These are phyloP conservation scores for Melanogaster broomeanus DNA, from an alignment of 768 basidiomycete species.

Conservation along the genomic window DNA sequence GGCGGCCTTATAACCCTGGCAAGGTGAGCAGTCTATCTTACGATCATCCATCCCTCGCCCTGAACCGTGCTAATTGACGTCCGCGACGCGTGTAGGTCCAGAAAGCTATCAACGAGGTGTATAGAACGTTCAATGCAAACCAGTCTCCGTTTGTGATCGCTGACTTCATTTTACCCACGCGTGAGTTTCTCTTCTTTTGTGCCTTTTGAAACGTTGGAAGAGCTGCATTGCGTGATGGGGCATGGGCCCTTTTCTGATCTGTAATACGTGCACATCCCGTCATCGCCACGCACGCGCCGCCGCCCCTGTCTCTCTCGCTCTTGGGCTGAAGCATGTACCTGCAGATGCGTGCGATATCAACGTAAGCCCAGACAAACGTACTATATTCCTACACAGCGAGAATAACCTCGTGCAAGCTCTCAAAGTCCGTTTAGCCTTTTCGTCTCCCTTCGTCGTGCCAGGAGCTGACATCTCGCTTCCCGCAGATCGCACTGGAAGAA, in stretches of 20 bases:
- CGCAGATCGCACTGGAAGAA: conserved; percentile 64
- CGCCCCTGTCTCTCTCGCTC: not conserved
- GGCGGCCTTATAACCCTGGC: conserved; percentile 77
- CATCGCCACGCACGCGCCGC: not conserved
- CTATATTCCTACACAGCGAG: conserved; percentile 89
- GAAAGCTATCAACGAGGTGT: conserved; percentile 91
- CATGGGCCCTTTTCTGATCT: too few relatives aligned
- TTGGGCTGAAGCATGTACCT: not conserved
- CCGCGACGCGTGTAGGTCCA: conserved; percentile 56
- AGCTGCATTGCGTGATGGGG: too few relatives aligned
- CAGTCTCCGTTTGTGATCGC: conserved; percentile 85
- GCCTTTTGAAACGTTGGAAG: not conserved
- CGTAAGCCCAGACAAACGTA: conserved; percentile 96
- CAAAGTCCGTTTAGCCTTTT: conserved; percentile 50
- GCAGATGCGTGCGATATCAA: conserved; percentile 88
- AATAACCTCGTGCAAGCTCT: conserved; percentile 73
- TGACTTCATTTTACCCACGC: conserved; percentile 78
- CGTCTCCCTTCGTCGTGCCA: not conserved
- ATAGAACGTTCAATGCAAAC: conserved; percentile 73
- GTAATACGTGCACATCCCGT: not conserved
- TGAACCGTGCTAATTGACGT: not conserved
- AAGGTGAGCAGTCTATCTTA: conserved; percentile 52
- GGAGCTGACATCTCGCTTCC: not conserved
- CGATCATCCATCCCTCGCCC: not conserved
- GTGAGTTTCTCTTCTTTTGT: conserved; percentile 40